A percentile compares a stretch with the other conserved stretches of the same genome.
phyloP scores from a whole-genome alignment of 768 basidiomycete genomes.

The Xerocomellus dryophilus region DNA sequence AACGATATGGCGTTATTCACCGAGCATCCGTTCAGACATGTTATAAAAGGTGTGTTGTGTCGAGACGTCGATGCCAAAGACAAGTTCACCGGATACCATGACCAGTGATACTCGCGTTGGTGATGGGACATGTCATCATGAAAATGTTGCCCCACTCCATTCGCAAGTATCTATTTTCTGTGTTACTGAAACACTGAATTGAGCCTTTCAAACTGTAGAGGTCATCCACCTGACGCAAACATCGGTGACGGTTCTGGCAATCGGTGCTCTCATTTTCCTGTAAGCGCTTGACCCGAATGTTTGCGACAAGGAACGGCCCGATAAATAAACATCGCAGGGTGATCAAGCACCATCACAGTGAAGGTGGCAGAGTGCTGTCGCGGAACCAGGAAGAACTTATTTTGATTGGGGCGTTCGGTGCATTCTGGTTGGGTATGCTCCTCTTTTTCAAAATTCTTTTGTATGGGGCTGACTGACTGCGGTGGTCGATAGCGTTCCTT shows the following conservation, averaged over 20 bases:
- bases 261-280: constrained; percentile 64
- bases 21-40: constrained; percentile 34
- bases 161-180: constrained; percentile 25
- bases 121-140: constrained; percentile 49
- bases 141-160: constrained; percentile 41
- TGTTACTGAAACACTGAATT: constrained; percentile 4
- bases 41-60: constrained; percentile 28
- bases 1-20: constrained; percentile 31
- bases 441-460: constrained; percentile 1
- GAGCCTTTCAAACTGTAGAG: constrained; percentile 38
- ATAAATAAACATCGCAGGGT: constrained; percentile 41
- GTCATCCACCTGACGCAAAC: constrained; percentile 68
- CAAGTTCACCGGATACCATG: constrained; percentile 11
- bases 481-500: constrained; percentile 35
- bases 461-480: constrained; percentile 3
- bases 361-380: constrained; percentile 55
- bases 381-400: constrained; percentile 72
- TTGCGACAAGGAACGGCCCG: not conserved
- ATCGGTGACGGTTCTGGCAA: constrained; percentile 66
- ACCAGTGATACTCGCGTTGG: constrained; percentile 47
- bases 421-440: constrained; percentile 73
- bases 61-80: not conserved
- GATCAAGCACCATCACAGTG: constrained; percentile 56
- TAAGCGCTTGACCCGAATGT: constrained; percentile 34
- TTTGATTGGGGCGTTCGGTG: constrained; percentile 65